Conservation (phyloP, 257 asterid species). For the Salvia miltiorrhiza region DNA sequence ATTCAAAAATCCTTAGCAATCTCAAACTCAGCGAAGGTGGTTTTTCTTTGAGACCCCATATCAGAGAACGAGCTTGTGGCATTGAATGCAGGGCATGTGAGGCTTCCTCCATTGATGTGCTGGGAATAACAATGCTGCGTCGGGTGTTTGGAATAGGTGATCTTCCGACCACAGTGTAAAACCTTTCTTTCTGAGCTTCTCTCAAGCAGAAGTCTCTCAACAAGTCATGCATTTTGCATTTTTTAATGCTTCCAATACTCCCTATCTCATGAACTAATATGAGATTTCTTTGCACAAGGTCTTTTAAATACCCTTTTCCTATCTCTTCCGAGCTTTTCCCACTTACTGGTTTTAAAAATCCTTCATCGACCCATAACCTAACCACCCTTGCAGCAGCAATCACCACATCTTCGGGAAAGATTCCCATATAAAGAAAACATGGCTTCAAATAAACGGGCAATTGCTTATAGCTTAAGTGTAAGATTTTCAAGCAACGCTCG, state of each 20-base stretch:
- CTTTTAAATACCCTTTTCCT: not conserved
- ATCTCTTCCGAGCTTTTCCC: not conserved
- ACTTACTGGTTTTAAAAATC: not conserved
- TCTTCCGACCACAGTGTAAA: not conserved
- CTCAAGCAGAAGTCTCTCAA: not conserved
- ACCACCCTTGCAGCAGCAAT: too few relatives aligned
- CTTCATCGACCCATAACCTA: not conserved
- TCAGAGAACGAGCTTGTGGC: too few relatives aligned
- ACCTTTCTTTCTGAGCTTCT: not conserved
- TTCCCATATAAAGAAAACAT: conserved; percentile 4
- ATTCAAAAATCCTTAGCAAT: too few relatives aligned
- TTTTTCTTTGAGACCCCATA: too few relatives aligned
- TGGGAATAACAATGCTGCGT: not conserved
- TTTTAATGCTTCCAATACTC: not conserved
- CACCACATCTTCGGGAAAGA: too few relatives aligned
- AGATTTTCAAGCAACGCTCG: not conserved
- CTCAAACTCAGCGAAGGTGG: too few relatives aligned
- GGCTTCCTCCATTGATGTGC: not conserved
- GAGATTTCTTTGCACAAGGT: not conserved
- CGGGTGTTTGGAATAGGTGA: too few relatives aligned
- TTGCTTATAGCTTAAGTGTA: not conserved
- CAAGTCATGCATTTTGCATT: not conserved
- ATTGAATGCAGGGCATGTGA: too few relatives aligned
- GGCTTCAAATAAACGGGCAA: conserved; percentile 5
- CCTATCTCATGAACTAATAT: not conserved